Evolutionary conservation across 768 basidiomycete genomes (phyloP).

Genomic region (Harrya chromipes): DNA sequence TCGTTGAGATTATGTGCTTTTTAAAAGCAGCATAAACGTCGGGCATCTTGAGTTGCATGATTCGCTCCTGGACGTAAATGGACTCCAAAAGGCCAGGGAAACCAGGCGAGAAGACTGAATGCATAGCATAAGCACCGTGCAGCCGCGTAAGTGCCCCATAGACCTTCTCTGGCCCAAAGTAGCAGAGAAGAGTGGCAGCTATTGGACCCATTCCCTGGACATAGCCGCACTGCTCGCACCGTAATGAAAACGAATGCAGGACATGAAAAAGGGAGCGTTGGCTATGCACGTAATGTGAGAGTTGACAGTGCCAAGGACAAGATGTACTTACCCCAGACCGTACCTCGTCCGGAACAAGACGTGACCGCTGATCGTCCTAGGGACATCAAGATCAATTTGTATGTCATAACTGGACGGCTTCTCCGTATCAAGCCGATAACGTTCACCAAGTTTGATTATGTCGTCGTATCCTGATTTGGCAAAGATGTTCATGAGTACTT

Average conservation of each 20-base stretch:
- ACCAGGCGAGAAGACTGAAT: conserved; percentile 86
- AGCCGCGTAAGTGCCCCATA: conserved; percentile 84
- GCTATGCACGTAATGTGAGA: conserved; percentile 38
- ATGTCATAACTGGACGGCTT: conserved; percentile 87
- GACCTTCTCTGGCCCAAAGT: conserved; percentile 86
- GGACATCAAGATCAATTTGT: conserved; percentile 97
- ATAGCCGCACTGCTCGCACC: conserved; percentile 87
- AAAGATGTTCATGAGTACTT: conserved; percentile 62
- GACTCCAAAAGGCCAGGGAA: conserved; percentile 94
- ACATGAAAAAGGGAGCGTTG: conserved; percentile 96
- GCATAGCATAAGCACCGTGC: conserved; percentile 86
- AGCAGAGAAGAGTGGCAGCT: conserved; percentile 90
- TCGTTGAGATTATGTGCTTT: conserved; percentile 87
- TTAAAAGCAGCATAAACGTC: conserved; percentile 83
- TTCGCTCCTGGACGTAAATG: conserved; percentile 93
- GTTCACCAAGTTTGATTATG: conserved; percentile 40
- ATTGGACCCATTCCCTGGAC: conserved; percentile 99
- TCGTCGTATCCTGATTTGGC: conserved; percentile 46
- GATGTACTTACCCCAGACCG: conserved; percentile 78
- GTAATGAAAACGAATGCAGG: conserved; percentile 85
- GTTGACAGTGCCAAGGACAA: background rate
- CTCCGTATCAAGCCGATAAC: conserved; percentile 66
- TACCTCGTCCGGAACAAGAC: conserved; percentile 94
- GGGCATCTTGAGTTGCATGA: conserved; percentile 86
- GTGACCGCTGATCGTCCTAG: conserved; percentile 92